Base-by-base conservation (phyloP, 768 basidiomycete species). In the Tricholoma sp. region DNA sequence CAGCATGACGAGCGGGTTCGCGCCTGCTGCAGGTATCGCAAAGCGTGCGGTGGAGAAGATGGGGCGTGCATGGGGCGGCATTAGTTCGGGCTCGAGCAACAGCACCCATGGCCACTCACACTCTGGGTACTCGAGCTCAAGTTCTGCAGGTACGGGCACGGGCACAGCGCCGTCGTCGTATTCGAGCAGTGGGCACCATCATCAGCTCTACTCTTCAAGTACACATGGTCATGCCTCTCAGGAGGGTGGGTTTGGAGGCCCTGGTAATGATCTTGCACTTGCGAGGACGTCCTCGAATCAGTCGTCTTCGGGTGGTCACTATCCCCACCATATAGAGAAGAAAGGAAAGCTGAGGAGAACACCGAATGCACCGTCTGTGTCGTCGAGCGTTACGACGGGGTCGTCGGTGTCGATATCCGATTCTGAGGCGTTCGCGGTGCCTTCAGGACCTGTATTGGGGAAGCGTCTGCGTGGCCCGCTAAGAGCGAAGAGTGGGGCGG, bases 11-110 rank as follows among this genome's bases (percentile, higher is more conserved):
- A 79, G 77, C 37, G 79, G 83, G 41, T 77, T 89, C 50, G 83
- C 84, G 2, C 86, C 88, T 24, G 86, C 85, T 19, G 86, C 87
- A 16, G 88, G 88, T 8, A 76, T 89, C 8, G 89, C 88, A 9
- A 86, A 84, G 65, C 80, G 86, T 56, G 88, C 90, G 3, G 88
- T 88, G 3, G 89, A 90, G 72, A 86, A 83, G 69, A 82, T 91
- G 76, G 84, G 85, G 37, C 79, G 83, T 39, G 84, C 81, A 19
- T 85, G 79, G 80, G 83, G 79, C 53, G 77, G 72, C 56, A 66
- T 71, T 41, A 72, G 70, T 43, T 76, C 75, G 27, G 75, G 71
- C 52, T 71, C 76, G 19, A 73, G 72, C 59, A 70, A 69, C 46
- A 73, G 75, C 9, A 55, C 57, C 22, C 55, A 51, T 21, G 58